phyloP scores from a whole-genome alignment of 805 yeast species.

The Candida verbasci region DNA sequence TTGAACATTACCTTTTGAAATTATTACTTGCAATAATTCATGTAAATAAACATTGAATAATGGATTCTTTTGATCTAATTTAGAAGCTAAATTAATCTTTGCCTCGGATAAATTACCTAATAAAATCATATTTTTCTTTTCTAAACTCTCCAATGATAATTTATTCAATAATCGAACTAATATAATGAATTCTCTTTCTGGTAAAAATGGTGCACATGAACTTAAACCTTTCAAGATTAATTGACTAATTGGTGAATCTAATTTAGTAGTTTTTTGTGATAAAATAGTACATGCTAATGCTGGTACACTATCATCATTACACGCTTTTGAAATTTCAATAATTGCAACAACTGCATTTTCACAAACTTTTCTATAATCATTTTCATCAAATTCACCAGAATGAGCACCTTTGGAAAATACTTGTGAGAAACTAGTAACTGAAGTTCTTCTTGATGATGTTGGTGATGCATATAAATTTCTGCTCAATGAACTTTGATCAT shows the following conservation, averaged over 20 bases:
- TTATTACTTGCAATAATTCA: conserved; percentile 62
- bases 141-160: conserved; percentile 42
- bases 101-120: conserved; percentile 45
- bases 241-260: conserved; percentile 49
- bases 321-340: conserved; percentile 58
- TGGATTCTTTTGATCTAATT: conserved; percentile 37
- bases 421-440: conserved; percentile 7
- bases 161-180: conserved; percentile 55
- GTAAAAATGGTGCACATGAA: conserved; percentile 55
- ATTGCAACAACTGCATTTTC: conserved; percentile 68
- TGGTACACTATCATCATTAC: conserved; percentile 68
- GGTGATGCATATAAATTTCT: conserved; percentile 3
- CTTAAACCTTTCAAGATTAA: conserved; percentile 59
- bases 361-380: conserved; percentile 40
- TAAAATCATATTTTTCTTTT: conserved; percentile 33
- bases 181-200: conserved; percentile 64
- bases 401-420: conserved; percentile 4
- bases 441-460: conserved; percentile 10
- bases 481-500: conserved; percentile 3
- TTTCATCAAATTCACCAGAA: conserved; percentile 20
- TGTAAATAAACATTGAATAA: conserved; percentile 54
- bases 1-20: conserved; percentile 76
- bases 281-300: conserved; percentile 77
- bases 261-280: conserved; percentile 61
- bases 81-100: conserved; percentile 41